A percentile compares a stretch with the other conserved stretches of the same genome.
These are phyloP conservation scores for Nicotiana undulata DNA, from an alignment of 257 asterid species.

Conservation along the genomic window DNA sequence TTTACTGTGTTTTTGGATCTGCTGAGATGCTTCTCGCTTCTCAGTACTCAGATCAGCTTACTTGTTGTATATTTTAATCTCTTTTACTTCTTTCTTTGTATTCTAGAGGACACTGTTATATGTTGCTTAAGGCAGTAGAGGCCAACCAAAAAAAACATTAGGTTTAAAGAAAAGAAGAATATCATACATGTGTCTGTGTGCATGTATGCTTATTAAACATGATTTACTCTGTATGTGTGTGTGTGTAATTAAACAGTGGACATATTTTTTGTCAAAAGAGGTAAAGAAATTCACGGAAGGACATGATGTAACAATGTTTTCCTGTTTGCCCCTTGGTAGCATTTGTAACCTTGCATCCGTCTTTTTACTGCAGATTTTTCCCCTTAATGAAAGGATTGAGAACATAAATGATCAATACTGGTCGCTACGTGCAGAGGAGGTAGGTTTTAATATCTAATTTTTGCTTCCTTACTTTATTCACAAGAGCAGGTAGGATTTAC, in stretches of 20 bases:
- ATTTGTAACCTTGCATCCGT: constrained; percentile 8
- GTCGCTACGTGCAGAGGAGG: constrained; percentile 92
- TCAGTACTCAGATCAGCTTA: not conserved
- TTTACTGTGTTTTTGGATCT: not conserved
- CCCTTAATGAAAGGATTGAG: constrained; percentile 69
- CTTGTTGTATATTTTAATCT: not conserved
- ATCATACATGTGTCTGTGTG: not conserved
- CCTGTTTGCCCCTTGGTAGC: not conserved
- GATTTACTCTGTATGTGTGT: not conserved
- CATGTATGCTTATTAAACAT: not conserved
- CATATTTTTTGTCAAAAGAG: not conserved
- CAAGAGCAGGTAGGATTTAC: not conserved
- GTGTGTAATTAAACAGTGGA: not conserved
- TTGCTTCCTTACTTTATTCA: constrained; percentile 1
- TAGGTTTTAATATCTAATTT: constrained; percentile 13
- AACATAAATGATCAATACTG: constrained; percentile 84
- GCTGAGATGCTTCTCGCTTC: not conserved
- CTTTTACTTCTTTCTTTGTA: not conserved
- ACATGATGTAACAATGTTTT: not conserved
- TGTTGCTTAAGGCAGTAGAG: not conserved
- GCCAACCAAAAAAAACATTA: not conserved
- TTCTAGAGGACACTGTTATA: not conserved
- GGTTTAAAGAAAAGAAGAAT: not conserved
- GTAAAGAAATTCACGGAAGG: not conserved
- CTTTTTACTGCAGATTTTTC: constrained; percentile 49